Evolutionary conservation across 208 protist genomes (phyloP).

Genomic region (Blastocrithidia nonstop): DNA sequence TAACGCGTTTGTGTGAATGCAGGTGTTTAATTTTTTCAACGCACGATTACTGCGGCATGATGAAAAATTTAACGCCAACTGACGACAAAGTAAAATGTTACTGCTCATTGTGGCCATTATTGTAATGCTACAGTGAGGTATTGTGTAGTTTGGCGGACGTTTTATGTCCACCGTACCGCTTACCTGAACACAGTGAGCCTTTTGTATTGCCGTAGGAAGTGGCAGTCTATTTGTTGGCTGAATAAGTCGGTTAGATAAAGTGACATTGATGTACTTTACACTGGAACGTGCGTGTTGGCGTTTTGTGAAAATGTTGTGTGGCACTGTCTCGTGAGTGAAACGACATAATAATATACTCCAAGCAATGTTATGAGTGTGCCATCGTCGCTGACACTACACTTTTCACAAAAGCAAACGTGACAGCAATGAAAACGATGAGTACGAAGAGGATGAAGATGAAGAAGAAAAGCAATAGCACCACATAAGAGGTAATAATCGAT

Average conservation of each 20-base stretch:
- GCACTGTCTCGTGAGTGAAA: background rate
- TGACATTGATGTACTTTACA: conserved; percentile 2
- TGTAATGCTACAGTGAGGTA: conserved; percentile 37
- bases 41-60: conserved; percentile 40
- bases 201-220: conserved; percentile 24
- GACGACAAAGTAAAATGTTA: conserved; percentile 29
- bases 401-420: too few species aligned
- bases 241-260: background rate
- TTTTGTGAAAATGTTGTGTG: background rate
- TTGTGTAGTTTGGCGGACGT: conserved; percentile 61
- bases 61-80: conserved; percentile 43
- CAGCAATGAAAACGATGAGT: too few species aligned
- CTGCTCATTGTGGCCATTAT: conserved; percentile 50
- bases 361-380: too few species aligned
- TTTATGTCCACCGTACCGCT: conserved; percentile 76
- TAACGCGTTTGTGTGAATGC: conserved; percentile 81
- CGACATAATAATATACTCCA: too few species aligned
- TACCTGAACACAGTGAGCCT: conserved; percentile 37
- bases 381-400: too few species aligned
- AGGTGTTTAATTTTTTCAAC: conserved; percentile 86
- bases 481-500: too few species aligned
- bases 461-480: too few species aligned
- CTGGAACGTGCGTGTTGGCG: background rate
- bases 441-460: too few species aligned
- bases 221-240: conserved; percentile 26